Base-by-base conservation (phyloP, 805 yeast genomes). In the Wickerhamomyces queroliae region DNA sequence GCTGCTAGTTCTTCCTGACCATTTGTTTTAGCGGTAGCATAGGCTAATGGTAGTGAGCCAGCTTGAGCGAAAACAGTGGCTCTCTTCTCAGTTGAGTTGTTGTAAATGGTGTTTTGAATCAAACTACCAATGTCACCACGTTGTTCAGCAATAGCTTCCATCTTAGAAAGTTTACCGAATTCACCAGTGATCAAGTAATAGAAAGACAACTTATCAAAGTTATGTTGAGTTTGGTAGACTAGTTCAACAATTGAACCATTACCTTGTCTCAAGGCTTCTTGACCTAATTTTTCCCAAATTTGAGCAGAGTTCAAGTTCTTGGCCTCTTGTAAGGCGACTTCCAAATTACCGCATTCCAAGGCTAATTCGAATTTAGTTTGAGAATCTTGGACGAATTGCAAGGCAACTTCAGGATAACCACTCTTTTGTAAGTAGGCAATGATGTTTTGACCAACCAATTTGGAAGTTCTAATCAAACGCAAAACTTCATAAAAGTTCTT, bases 351-450 rank as follows among this genome's bases (percentile, higher is more conserved):
- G 58, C 95, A 86, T 66, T 93, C 97, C 46, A 93, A 71, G 19
- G 99, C 97, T 52, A 93, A 73, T 53, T 93, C 99, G 55, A 93
- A 91, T 63, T 96, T 78, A 31, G 97, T 87, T 61, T 90, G 96
- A 6, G 98, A 83, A 60, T 93, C 99, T 64, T 89, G 84, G 39
- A 93, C 99, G 58, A 93, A 95, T 63, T 91, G 97, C 46, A 93
- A 72, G 3, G 99, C 99, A 62, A 93, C 81, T 64, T 93, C 99
- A 21, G 99, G 98, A 60, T 83, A 91, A 2, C 99, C 99, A 58
- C 87, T 78, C 68, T 90, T 83, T 62, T 93, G 95, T 55, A 93
- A 73, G 61, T 91, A 93, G 4, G 95, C 93, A 60, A 93, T 90
- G 58, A 93, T 93, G 61, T 90, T 88, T 68, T 95, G 97, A 48